Evolutionary conservation across 768 basidiomycete species (phyloP).

Genomic region (Amanita subjunquillea): DNA sequence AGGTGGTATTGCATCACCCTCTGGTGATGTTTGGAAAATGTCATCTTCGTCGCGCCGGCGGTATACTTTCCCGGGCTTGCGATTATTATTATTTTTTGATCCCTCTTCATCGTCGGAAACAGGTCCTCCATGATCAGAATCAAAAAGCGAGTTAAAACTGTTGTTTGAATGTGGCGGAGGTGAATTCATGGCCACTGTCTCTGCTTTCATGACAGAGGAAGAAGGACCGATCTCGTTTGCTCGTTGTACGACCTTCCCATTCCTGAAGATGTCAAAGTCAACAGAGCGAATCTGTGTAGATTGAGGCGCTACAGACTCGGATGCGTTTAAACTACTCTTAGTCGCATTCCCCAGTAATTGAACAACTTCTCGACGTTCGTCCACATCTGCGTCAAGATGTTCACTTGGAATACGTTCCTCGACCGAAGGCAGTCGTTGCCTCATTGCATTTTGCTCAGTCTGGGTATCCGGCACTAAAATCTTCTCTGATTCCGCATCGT

Average conservation of each 20-base stretch:
- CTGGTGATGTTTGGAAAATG: constrained; percentile 4
- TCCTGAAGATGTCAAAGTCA: not conserved
- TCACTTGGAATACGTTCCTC: not conserved
- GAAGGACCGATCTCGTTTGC: not conserved
- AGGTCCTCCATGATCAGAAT: constrained; percentile 1
- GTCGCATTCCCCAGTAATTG: not conserved
- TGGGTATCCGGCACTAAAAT: not conserved
- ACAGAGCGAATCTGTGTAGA: not conserved
- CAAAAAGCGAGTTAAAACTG: constrained; percentile 5
- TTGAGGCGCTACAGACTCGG: not conserved
- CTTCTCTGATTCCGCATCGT: not conserved
- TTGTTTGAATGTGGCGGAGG: not conserved
- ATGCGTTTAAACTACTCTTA: not conserved
- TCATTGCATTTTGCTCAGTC: not conserved
- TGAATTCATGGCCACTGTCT: not conserved
- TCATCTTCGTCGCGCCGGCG: not conserved
- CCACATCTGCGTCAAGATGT: not conserved
- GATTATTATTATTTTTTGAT: not conserved
- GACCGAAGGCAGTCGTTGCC: not conserved
- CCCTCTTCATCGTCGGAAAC: not conserved
- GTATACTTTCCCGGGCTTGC: not conserved
- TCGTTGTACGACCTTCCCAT: not conserved
- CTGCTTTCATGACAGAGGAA: too few species aligned
- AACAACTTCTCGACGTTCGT: not conserved
- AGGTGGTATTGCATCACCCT: not conserved